Conservation (phyloP, 2,329 filamentous ascomycete genomes). For the Verticillium albo-atrum region DNA sequence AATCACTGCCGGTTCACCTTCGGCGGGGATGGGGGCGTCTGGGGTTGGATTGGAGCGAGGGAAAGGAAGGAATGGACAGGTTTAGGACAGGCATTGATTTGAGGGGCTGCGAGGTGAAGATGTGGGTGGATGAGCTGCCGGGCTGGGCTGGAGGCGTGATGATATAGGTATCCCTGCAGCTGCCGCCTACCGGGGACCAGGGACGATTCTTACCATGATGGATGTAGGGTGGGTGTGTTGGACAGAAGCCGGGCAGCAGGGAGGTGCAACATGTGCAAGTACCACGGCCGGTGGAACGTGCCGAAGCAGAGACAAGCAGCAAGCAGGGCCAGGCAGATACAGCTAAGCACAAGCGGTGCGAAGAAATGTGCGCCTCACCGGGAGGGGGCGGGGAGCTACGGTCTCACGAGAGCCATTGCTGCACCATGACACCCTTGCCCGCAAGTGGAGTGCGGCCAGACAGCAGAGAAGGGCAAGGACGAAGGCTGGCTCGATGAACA, state of each 20-base stretch:
- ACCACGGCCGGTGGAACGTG: conserved; percentile 30
- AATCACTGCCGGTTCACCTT: conserved; percentile 8
- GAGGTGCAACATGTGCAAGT: conserved; percentile 27
- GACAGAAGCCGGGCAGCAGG: conserved; percentile 25
- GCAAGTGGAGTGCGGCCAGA: conserved; percentile 11
- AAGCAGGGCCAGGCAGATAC: conserved; percentile 11
- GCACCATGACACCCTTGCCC: conserved; percentile 15
- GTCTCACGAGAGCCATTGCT: conserved; percentile 28
- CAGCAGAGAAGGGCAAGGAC: conserved; percentile 10
- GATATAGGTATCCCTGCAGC: conserved; percentile 39
- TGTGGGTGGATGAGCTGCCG: not conserved
- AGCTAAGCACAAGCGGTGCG: conserved; percentile 15
- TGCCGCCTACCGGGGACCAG: conserved; percentile 33
- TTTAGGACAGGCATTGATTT: not conserved
- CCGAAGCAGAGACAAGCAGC: conserved; percentile 19
- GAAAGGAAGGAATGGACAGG: conserved; percentile 20
- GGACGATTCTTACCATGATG: conserved; percentile 44
- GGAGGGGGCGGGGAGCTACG: conserved; percentile 14
- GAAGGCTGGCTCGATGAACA: conserved; percentile 9
- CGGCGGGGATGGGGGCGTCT: conserved; percentile 15
- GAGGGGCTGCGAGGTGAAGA: not conserved
- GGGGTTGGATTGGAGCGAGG: conserved; percentile 18
- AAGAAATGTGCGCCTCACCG: conserved; percentile 13
- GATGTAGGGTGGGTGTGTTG: conserved; percentile 33
- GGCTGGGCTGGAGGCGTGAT: conserved; percentile 10